Base-by-base conservation (phyloP, 2,329 filamentous ascomycete species). In the Triangularia verruculosa region DNA sequence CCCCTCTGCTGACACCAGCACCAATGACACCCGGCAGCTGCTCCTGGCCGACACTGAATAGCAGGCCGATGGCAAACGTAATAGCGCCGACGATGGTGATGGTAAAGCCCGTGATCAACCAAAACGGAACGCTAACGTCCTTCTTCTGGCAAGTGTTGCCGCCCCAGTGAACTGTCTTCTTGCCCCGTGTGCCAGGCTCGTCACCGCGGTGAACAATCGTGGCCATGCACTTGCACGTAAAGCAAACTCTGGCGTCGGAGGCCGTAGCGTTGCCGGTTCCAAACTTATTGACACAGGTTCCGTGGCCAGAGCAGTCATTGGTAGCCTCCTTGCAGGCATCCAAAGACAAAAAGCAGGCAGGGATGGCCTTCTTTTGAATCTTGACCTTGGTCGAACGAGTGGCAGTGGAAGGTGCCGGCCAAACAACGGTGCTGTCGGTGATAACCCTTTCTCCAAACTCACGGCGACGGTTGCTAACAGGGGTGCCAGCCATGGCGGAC, bases 21-120 rank as follows among this genome's bases (percentile, higher is more conserved):
- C 93, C 92, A 76, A 99, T 93, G 8, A 99, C 94, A 70, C 93
- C 93, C 0, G 95, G 95, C 68, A 98, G 81, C 78, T 93, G 90
- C 80, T 96, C 88, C 75, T 90, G 86, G 32, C 94, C 95, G 72
- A 98, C 91, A 67, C 81, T 88, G 77, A 89, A 95, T 61, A 99
- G 77, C 82, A 96, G 80, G 5, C 89, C 87, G 70, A 98, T 88
- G 11, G 86, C 87, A 74, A 90, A 88, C 39, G 82, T 82, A 27
- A 96, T 78, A 39, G 91, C 78, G 55, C 86, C 83, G 1, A 95
- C 78, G 66, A 96, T 80, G 39, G 87, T 77, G 56, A 97, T 78
- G 3, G 86, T 89, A 70, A 95, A 90, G 7, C 89, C 87, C 12
- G 86, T 85, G 71, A 99, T 88, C 58, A 99, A 80, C 86, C 93